Conservation (phyloP, 2,329 filamentous ascomycete species). For the Cytospora mali region DNA sequence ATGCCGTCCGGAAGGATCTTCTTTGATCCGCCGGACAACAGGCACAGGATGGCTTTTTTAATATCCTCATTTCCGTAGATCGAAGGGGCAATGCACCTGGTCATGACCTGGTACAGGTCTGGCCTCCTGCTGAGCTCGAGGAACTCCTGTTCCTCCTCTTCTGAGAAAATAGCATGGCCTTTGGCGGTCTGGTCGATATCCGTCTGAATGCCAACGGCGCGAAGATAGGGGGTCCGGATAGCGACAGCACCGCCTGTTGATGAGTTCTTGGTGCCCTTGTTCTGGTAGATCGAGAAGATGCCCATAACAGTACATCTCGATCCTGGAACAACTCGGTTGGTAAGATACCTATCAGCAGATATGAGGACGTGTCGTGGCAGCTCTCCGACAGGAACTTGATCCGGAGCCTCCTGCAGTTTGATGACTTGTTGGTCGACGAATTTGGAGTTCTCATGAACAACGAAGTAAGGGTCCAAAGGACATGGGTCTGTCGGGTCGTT, state of each 20-base stretch:
- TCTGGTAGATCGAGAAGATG: slow-evolving; percentile 97
- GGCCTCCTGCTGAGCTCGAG: slow-evolving; percentile 84
- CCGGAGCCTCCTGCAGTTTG: slow-evolving; percentile 95
- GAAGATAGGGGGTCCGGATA: slow-evolving; percentile 91
- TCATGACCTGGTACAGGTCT: slow-evolving; percentile 89
- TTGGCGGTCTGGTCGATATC: slow-evolving; percentile 89
- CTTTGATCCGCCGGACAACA: slow-evolving; percentile 92
- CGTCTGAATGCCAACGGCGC: slow-evolving; percentile 88
- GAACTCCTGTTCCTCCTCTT: slow-evolving; percentile 97
- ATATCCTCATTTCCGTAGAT: slow-evolving; percentile 97
- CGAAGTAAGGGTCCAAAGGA: slow-evolving; percentile 92
- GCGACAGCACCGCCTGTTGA: slow-evolving; percentile 80
- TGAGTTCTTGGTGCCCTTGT: slow-evolving; percentile 75
- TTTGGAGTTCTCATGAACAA: slow-evolving; percentile 88
- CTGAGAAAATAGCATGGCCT: slow-evolving; percentile 80
- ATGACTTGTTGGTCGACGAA: slow-evolving; percentile 99
- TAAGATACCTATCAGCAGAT: slow-evolving; percentile 93
- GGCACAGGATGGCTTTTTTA: slow-evolving; percentile 94
- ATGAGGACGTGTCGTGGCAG: slow-evolving; percentile 92
- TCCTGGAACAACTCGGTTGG: slow-evolving; percentile 92
- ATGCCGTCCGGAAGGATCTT: slow-evolving; percentile 98
- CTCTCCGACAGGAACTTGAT: slow-evolving; percentile 96
- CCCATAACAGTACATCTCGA: slow-evolving; percentile 95
- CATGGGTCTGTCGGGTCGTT: slow-evolving; percentile 75
- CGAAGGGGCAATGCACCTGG: slow-evolving; percentile 91